Percentiles rank a stretch among this genome's conserved stretches.
phyloP scores from a whole-genome alignment of 1,284 basidiomycete species.

The Moesziomyces parantarcticus region DNA sequence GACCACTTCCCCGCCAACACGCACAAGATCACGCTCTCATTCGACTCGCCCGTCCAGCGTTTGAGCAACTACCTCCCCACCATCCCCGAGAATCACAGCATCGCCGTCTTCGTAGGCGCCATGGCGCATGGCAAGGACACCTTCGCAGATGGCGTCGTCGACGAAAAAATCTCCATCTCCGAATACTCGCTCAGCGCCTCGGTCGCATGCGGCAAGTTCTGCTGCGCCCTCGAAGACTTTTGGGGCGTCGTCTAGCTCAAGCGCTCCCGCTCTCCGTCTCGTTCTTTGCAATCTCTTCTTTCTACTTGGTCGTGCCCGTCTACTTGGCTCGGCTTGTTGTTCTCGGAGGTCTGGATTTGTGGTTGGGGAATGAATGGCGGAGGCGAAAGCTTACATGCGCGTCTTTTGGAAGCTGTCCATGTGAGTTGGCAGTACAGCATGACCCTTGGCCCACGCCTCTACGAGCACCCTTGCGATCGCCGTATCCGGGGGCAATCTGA shows the following conservation, averaged over 20 bases:
- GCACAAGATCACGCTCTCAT: conserved; percentile 89
- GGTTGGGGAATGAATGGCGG: too few species aligned
- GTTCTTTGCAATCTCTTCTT: too few species aligned
- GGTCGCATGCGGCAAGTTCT: conserved; percentile 93
- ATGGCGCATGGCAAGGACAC: conserved; percentile 78
- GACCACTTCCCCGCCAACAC: conserved; percentile 97
- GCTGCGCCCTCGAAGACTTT: conserved; percentile 73
- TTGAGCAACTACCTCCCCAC: conserved; percentile 84
- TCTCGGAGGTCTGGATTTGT: too few species aligned
- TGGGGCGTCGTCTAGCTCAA: conserved; percentile 67
- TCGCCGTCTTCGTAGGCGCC: conserved; percentile 96
- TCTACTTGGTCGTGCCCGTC: too few species aligned
- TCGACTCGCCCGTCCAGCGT: conserved; percentile 83
- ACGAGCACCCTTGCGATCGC: conserved; percentile 80
- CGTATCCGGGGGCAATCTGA: conserved; percentile 68
- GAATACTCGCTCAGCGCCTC: conserved; percentile 93
- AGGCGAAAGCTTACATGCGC: conserved; percentile 38
- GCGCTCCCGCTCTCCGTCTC: too few species aligned
- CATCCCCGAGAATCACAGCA: conserved; percentile 84
- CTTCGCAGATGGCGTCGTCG: conserved; percentile 95
- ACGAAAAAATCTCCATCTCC: conserved; percentile 96
- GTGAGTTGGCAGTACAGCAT: conserved; percentile 57
- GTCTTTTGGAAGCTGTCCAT: conserved; percentile 36
- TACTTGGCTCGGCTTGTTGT: too few species aligned
- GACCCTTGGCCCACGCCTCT: conserved; percentile 75